Evolutionary conservation across 2,329 filamentous ascomycete genomes (phyloP), one percentile per base, ranked within the genome.

Genomic region (Xenosphaeropsis pyriputrescens): DNA sequence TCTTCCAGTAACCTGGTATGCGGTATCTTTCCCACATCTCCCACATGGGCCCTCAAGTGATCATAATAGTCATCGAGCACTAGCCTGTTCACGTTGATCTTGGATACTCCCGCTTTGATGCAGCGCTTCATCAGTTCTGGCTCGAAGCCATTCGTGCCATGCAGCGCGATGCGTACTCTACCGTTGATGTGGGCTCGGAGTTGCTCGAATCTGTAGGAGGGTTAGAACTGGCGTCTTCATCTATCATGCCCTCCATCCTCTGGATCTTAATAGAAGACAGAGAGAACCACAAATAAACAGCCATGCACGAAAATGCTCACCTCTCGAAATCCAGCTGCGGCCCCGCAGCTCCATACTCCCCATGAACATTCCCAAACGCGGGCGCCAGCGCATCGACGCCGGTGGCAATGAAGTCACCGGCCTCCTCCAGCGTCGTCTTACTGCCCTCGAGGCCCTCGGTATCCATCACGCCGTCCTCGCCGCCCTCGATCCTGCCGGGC

Each of bases 381-480:
- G 76, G 76, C 5, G 75, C 76, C 14, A 80, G 56, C 59, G 73
- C 78, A 50, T 79, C 72, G 49, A 80, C 76, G 1, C 75, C 75
- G 5, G 75, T 78, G n/a, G 60, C 65, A 6, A 78, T 64, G 49
- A 80, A 80, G 41, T 75, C 66, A 41, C 65, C 60, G 15, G 72
- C 72, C 53, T 79, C 70, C 44, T 76, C 72, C 0, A 67, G 63
- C 0, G 73, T 79, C 2, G 75, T 80, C 48, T 79, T 57, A 42
- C 78, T 55, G 0, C 71, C 74, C 47, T 75, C 68, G 36, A 79
- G 50, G 46, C 75, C 75, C 1, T 62, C 70, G 16, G 74, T 76
- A 51, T 85, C 79, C 7, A 71, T 68, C 3, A 88, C 72, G 0
- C 82, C 82, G 48, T 85, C 82, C 57, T 88, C 82, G 0, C 80